phyloP scores from a whole-genome alignment of 768 basidiomycete genomes.

The Hygrocybe coccinea region DNA sequence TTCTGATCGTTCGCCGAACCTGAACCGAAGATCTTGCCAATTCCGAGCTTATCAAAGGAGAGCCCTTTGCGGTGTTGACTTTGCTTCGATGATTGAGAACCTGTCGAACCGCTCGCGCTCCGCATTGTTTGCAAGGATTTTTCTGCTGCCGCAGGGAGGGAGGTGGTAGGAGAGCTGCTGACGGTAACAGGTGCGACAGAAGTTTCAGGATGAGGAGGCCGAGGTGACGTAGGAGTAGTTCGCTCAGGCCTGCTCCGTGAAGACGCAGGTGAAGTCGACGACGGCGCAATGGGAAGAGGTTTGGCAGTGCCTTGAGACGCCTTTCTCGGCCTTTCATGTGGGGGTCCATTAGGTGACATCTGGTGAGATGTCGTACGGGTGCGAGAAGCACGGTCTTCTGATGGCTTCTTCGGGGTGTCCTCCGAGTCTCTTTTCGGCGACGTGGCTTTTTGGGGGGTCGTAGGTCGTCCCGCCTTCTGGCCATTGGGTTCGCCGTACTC shows the following conservation, averaged over 20 bases:
- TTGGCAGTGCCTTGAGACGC: conserved; percentile 30
- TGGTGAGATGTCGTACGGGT: conserved; percentile 1
- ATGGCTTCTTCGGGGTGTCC: not conserved
- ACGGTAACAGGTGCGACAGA: conserved; percentile 14
- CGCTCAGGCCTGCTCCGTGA: not conserved
- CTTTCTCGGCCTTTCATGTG: conserved; percentile 15
- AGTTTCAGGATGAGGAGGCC: not conserved
- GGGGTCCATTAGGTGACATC: not conserved
- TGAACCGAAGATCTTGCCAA: conserved; percentile 67
- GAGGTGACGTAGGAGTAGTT: conserved; percentile 2
- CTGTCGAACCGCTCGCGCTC: conserved; percentile 4
- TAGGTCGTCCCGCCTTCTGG: conserved; percentile 13
- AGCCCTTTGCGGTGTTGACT: conserved; percentile 62
- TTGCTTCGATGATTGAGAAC: conserved; percentile 3
- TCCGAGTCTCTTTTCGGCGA: not conserved
- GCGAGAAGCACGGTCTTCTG: not conserved
- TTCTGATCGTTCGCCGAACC: conserved; percentile 29
- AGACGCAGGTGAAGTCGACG: conserved; percentile 10
- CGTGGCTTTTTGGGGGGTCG: not conserved
- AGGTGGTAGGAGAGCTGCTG: conserved; percentile 39
- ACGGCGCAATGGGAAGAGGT: conserved; percentile 25
- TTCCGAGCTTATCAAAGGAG: conserved; percentile 68
- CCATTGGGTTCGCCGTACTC: conserved; percentile 73
- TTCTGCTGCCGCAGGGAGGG: conserved; percentile 20
- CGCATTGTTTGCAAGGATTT: conserved; percentile 13